A percentile compares a stretch with the other conserved stretches of the same genome.
phyloP scores from a whole-genome alignment of 2,329 filamentous ascomycete genomes.

The Thelonectria olida region DNA sequence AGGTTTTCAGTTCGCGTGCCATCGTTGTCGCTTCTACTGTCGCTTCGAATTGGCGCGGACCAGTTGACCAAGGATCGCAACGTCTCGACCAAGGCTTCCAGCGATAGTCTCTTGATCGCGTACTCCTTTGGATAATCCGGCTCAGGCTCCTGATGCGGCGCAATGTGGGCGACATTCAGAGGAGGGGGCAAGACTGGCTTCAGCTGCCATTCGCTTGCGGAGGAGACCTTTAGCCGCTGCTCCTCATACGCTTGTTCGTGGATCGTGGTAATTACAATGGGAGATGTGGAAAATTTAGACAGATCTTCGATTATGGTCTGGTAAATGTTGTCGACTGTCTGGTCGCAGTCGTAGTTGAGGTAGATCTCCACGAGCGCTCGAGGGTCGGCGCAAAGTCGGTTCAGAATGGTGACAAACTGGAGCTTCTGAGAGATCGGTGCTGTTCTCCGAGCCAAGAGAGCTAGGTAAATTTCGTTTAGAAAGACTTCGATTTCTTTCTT shows the following conservation, averaged over 20 bases:
- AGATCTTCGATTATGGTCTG: slow-evolving; percentile 94
- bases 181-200: slow-evolving; percentile 87
- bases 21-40: slow-evolving; percentile 66
- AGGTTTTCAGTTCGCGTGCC: slow-evolving; percentile 40
- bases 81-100: slow-evolving; percentile 89
- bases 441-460: slow-evolving; percentile 86
- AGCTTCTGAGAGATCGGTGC: slow-evolving; percentile 92
- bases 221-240: slow-evolving; percentile 68
- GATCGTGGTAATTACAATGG: slow-evolving; percentile 76
- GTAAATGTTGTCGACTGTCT: slow-evolving; percentile 96
- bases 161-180: slow-evolving; percentile 81
- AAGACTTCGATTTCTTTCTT: slow-evolving; percentile 98
- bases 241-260: slow-evolving; percentile 92
- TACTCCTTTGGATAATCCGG: slow-evolving; percentile 87
- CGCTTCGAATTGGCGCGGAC: slow-evolving; percentile 74
- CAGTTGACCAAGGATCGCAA: slow-evolving; percentile 91
- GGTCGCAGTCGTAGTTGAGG: slow-evolving; percentile 97
- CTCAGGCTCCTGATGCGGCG: slow-evolving; percentile 67
- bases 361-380: slow-evolving; percentile 93
- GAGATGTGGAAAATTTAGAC: slow-evolving; percentile 83
- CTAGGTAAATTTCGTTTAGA: slow-evolving; percentile 94
- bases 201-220: slow-evolving; percentile 82
- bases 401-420: slow-evolving; percentile 87
- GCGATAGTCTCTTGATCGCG: slow-evolving; percentile 85
- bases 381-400: slow-evolving; percentile 85